Base-by-base conservation (phyloP, 106 monocot genomes). In the Xerophyta viscosa region DNA sequence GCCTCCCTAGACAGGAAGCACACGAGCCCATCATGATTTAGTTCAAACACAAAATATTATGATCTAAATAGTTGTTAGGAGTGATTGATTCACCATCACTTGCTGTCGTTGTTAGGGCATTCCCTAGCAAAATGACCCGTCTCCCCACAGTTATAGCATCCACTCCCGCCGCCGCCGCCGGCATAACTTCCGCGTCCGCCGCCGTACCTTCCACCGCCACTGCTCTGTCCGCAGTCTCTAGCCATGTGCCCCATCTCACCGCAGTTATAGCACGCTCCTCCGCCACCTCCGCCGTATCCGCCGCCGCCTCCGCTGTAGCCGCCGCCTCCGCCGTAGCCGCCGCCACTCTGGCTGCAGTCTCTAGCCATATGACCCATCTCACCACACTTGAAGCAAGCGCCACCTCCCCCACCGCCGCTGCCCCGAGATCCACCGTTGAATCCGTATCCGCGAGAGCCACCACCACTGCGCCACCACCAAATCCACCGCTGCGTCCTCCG, bases 41-140 rank as follows among this genome's bases (percentile, higher is more conserved):
- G n/a, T 15, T 15, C 10, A 39, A 39, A 39, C 6, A 15, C 39
- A 39, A 39, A 39, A 39, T 15, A 39, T 39, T 39, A 33, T 33
- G 15, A 39, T 39, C 10, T 12, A 12, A 39, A 39, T 39, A 39
- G 15, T 39, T 10, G 39, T 39, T 39, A 39, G 39, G 19, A 2
- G 19, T 7, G 20, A 36, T 10, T 24, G 25, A 14, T 21, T 44
- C n/a, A 54, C 19, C 20, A 41, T 50, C 17, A 41, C 25, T 54
- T 33, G 22, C 15, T n/a, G 39, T 15, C 39, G 12, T 26, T 12
- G 61, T 15, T 24, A 20, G 61, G 58, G 48, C 72, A 73, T 27
- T 73, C 66, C 66, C 66, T 73, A 1, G 65, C 66, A 37, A 73
- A 66, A 26, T 72, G 72, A 24, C 72, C 65, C 14, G 14, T 6